Base-by-base conservation (phyloP, 2,329 filamentous ascomycete genomes). In the Diaporthe ilicicola region DNA sequence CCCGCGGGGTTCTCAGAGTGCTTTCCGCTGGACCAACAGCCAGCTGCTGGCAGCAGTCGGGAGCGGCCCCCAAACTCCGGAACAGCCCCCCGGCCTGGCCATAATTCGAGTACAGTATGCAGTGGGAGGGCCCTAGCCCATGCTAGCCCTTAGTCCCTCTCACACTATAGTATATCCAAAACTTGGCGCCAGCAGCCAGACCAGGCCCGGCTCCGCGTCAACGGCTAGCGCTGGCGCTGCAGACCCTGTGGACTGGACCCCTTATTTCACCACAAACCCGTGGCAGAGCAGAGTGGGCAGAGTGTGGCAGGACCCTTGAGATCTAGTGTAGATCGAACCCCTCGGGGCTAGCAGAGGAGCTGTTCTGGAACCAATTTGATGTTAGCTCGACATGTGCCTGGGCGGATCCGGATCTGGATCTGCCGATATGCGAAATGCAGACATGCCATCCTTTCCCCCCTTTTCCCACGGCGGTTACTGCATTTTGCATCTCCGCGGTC, bases 391-490 rank as follows among this genome's bases (percentile, higher is more conserved):
- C 15, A 6, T 19, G 13, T 34, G 42, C 59, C 27, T 29, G 29
- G 29, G 44, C 37, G 59, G 29, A 50, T 50, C 29, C 37, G 44
- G 44, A 64, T 50, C 59, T 50, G 29, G 59, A 50, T 50, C 44
- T 37, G 13, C 15, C 44, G 59, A 50, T 62, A 22, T 62, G 59
- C n/a, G 13, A 67, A 50, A 46, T 34, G 37, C 10, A 44, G 48
- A 59, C 65, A 56, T 56, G 51, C 24, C 13, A 55, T 48, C 48
- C 59, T 62, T 37, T 48, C 44, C 44, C 29, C n/a, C n/a, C n/a
- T n/a, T n/a, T n/a, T n/a, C n/a, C n/a, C n/a, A n/a, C n/a, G n/a
- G n/a, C n/a, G n/a, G n/a, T n/a, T n/a, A 13, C 44, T 34, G 9
- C 32, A 34, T 9, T 9, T 29, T 29, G 59, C 59, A 64, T 64